A percentile compares a stretch with the other conserved stretches of the same genome.
Evolutionary conservation across 129 eudicot species (phyloP).

Genomic region (Heracleum sosnowskyi): DNA sequence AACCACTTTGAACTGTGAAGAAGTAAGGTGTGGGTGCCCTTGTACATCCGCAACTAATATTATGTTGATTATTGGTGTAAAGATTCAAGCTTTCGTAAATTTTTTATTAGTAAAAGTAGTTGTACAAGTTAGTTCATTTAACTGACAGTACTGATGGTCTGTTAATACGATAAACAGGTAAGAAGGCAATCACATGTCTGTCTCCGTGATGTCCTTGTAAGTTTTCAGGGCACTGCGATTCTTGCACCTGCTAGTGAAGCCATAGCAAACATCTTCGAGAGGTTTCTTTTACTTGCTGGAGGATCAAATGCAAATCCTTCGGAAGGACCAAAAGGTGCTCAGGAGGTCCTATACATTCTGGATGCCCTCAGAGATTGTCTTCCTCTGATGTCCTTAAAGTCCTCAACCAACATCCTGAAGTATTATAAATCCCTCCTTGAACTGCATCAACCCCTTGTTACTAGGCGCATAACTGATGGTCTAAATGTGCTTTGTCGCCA

Average conservation of each 20-base stretch:
- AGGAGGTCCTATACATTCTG: conserved; percentile 65
- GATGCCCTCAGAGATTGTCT: conserved; percentile 73
- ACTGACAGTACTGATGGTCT: background rate
- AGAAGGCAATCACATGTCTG: conserved; percentile 62
- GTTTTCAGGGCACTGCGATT: conserved; percentile 41
- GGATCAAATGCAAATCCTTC: conserved; percentile 50
- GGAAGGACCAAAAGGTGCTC: conserved; percentile 73
- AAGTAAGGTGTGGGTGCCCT: background rate
- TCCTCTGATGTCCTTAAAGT: conserved; percentile 61
- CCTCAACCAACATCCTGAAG: conserved; percentile 56
- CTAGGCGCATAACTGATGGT: conserved; percentile 69
- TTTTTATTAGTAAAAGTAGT: background rate
- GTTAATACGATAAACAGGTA: conserved; percentile 34
- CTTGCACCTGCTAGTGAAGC: conserved; percentile 85
- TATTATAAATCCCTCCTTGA: conserved; percentile 65
- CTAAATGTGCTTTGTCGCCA: conserved; percentile 56
- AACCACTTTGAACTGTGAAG: background rate
- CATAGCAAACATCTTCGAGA: conserved; percentile 56
- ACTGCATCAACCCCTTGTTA: conserved; percentile 58
- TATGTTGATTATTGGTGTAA: background rate
- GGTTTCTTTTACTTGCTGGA: conserved; percentile 80
- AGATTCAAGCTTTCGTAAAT: background rate
- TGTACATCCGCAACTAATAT: background rate
- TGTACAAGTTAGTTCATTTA: too few relatives aligned
- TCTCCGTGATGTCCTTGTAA: conserved; percentile 56